These are phyloP conservation scores for Lycium ferocissimum DNA, from an alignment of 257 asterid genomes.

Conservation along the genomic window DNA sequence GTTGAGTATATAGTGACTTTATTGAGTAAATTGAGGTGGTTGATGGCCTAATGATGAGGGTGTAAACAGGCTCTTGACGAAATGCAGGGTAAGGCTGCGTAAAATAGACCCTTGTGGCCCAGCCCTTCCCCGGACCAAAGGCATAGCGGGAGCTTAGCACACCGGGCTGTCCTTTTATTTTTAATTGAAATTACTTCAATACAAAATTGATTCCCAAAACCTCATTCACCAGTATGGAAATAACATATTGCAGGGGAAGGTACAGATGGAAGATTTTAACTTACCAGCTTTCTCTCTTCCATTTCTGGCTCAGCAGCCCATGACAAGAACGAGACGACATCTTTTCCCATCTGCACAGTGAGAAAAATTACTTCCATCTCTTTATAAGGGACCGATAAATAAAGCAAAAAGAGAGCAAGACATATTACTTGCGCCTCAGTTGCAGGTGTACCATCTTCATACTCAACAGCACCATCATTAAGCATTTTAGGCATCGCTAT, in stretches of 20 bases:
- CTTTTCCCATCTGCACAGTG: conserved; percentile 69
- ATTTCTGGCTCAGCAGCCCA: conserved; percentile 90
- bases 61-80: too few relatives aligned
- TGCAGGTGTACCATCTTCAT: conserved; percentile 82
- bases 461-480: conserved; percentile 76
- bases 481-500: conserved; percentile 88
- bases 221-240: background rate
- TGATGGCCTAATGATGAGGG: too few relatives aligned
- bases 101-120: too few relatives aligned
- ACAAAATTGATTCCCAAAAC: too few relatives aligned
- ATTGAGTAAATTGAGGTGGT: background rate
- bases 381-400: background rate
- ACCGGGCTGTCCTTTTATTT: too few relatives aligned
- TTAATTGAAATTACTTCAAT: too few relatives aligned
- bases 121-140: too few relatives aligned
- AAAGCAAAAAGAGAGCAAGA: background rate
- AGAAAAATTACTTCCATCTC: conserved; percentile 8
- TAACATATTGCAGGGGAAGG: background rate
- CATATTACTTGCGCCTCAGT: conserved; percentile 72
- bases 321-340: conserved; percentile 66
- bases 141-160: too few relatives aligned
- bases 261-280: background rate
- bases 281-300: conserved; percentile 83
- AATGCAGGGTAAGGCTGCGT: too few relatives aligned
- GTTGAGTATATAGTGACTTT: background rate